Evolutionary conservation across 1,139 yeast genomes (phyloP), one percentile per base, ranked within the genome.

Genomic region (Protomyces macrosporus): DNA sequence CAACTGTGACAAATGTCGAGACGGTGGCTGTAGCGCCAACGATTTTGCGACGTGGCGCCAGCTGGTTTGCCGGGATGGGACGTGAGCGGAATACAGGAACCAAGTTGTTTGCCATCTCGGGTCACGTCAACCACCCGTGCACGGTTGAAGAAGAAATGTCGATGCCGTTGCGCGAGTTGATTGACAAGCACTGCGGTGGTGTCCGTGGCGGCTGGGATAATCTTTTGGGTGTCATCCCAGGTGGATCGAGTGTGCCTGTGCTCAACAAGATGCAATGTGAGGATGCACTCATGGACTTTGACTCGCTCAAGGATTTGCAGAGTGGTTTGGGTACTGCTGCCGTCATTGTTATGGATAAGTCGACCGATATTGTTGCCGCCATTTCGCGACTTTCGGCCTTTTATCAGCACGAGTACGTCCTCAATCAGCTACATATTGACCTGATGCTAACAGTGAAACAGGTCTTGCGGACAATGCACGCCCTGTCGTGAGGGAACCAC

Each of bases 401-500:
- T 75, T 89, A 88, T 79, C 87, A 86, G 78, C 96, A 88, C 76
- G 96, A 88, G 80, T 42, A 16, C 9, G 48, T 14, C 7, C 3
- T 3, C 32, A 3, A 6, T 16, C 23, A 23, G 23, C 23, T 23
- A 23, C 23, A 23, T 2, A 23, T 14, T 42, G 12, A 16, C 4
- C 3, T 4, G 48, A 14, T 14, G 10, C 4, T 10, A 2, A 6
- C 9, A 42, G 32, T 30, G 30, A 42, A 39, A 5, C 16, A 42
- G 48, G 14, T 87, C 95, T 9, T 88, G 96, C 78, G 96, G 96
- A 67, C 96, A 88, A 78, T 88, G 96, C 79, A 88, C 96, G 14
- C 96, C 96, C 66, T 89, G 96, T 78, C 85, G 96, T 76, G 96
- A 89, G 78, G 96, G 96, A 67, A 89, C 96, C 56, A 86, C 95